Conservation (phyloP, 441 rosid genomes). For the Euphorbia corollata region DNA sequence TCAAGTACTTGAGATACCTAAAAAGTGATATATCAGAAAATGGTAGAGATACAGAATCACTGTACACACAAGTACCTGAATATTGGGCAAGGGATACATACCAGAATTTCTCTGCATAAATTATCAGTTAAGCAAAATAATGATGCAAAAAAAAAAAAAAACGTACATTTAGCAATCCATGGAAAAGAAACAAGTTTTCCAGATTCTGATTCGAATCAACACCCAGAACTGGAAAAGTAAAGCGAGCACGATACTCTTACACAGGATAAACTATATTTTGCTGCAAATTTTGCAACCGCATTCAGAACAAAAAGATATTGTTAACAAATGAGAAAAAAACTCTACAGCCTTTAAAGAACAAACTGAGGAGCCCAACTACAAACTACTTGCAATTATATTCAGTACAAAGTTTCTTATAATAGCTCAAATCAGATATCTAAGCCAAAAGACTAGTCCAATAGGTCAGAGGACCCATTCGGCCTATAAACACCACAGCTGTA, state of each 20-base stretch:
- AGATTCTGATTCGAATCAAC: background rate
- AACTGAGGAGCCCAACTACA: too few species aligned
- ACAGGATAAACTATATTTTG: background rate
- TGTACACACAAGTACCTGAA: background rate
- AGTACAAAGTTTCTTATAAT: too few species aligned
- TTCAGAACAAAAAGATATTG: background rate
- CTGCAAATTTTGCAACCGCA: background rate
- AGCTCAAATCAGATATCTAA: too few species aligned
- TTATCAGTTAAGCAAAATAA: background rate
- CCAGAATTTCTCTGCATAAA: background rate
- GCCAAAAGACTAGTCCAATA: too few species aligned
- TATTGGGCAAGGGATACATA: background rate
- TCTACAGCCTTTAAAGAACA: background rate
- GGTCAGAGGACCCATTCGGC: too few species aligned
- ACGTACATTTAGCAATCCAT: background rate
- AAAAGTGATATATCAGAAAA: background rate
- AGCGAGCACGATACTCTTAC: too few species aligned
- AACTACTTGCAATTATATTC: too few species aligned
- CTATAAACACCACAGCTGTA: too few species aligned
- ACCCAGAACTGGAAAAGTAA: background rate
- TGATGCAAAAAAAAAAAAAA: background rate
- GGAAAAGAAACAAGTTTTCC: background rate
- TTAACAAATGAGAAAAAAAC: background rate
- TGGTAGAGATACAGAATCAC: background rate
- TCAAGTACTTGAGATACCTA: conserved; percentile 47